Conservation (phyloP, 305 asterid genomes). For the Stenogyne calaminthoides region DNA sequence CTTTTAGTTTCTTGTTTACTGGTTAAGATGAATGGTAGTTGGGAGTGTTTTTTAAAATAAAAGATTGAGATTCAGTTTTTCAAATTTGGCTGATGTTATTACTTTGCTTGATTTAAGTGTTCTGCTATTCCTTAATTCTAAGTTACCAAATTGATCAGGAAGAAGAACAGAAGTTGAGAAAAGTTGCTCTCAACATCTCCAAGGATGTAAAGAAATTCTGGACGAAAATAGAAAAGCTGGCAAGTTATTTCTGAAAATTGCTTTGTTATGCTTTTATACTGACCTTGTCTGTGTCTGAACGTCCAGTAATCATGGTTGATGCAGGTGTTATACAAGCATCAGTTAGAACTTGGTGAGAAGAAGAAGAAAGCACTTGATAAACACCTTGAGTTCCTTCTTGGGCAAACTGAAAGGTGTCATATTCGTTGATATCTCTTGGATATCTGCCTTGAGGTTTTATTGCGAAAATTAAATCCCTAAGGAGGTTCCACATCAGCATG, state of each 20-base stretch:
- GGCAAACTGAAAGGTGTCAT: constrained; percentile 95
- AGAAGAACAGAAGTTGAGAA: constrained; percentile 88
- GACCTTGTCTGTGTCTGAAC: constrained; percentile 27
- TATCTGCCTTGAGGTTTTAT: constrained; percentile 13
- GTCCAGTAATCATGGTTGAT: constrained; percentile 31
- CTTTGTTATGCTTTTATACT: constrained; percentile 16
- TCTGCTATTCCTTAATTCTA: constrained; percentile 29
- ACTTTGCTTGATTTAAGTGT: constrained; percentile 10
- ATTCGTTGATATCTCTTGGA: constrained; percentile 16
- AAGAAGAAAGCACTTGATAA: constrained; percentile 96
- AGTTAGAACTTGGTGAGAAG: constrained; percentile 85
- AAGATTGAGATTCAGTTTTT: constrained; percentile 11
- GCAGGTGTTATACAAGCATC: constrained; percentile 96
- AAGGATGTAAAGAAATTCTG: constrained; percentile 99
- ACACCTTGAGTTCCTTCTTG: constrained; percentile 98
- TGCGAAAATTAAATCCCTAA: not conserved
- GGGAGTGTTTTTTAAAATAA: constrained; percentile 3
- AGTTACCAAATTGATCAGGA: constrained; percentile 55
- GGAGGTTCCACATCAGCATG: constrained; percentile 16
- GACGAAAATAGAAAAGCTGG: constrained; percentile 98
- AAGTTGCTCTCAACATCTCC: constrained; percentile 87
- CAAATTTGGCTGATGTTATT: constrained; percentile 30
- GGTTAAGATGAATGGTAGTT: constrained; percentile 26
- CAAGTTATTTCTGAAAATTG: constrained; percentile 40
- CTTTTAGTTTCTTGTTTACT: constrained; percentile 18